Evolutionary conservation across 2,329 filamentous ascomycete genomes (phyloP), one percentile per base, ranked within the genome.

Genomic region (Amauroascus niger): DNA sequence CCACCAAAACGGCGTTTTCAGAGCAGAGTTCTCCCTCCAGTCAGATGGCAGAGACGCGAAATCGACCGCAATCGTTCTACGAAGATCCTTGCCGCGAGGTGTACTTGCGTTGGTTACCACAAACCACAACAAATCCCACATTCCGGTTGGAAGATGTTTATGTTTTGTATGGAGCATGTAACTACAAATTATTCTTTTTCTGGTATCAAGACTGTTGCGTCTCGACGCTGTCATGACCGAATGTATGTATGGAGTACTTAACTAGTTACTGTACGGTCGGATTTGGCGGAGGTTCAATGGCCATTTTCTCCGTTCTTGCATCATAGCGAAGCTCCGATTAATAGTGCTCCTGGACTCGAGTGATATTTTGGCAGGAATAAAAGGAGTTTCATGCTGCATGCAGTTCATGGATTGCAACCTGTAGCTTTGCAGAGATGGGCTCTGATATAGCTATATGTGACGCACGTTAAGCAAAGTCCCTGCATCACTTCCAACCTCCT

Each of bases 181-280:
- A 18, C 9, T 22, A 48, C 28, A n/a, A n/a, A n/a, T n/a, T n/a
- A n/a, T n/a, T n/a, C 26, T 9, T 30, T 39, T 37, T 3, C 2
- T 20, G 32, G 32, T 16, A 49, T 26, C 4, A 6, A 35, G 13
- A 37, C 13, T 11, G 2, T 16, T 26, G 18, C 20, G 45, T 49
- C 32, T 39, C 22, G 22, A 49, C 32, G 22, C 32, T 16, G 46
- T 49, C 46, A 49, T 49, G 33, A 49, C 46, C 16, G 32, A 26
- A 49, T 39, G 30, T 49, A n/a, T 49, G 20, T 30, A 30, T 30
- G 9, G n/a, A n/a, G n/a, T n/a, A n/a, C n/a, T n/a, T n/a, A n/a
- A n/a, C n/a, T 35, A 35, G 32, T 35, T 35, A 40, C 33, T 30
- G 26, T 30, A 30, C 26, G 9, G 26, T 30, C 4, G 5, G 26